Percentiles rank a stretch among this genome's conserved stretches.
Conservation (phyloP, 441 rosid species). For the Gossypium schwendimanii region DNA sequence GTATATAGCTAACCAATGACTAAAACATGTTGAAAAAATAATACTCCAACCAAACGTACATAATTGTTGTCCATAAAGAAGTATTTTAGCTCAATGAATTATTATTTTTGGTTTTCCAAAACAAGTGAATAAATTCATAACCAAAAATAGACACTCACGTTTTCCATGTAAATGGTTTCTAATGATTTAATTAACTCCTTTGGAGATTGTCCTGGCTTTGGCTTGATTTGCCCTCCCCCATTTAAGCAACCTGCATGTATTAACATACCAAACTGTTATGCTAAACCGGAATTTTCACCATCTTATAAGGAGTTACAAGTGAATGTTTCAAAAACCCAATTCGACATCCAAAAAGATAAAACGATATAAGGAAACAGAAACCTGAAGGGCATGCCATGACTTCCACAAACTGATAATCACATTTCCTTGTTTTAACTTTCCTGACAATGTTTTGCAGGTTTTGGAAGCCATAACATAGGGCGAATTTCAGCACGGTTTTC, state of each 20-base stretch:
- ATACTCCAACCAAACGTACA: too few relatives aligned
- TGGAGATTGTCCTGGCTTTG: slow-evolving; percentile 73
- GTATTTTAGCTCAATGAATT: neutral
- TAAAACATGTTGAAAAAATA: too few relatives aligned
- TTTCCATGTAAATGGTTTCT: slow-evolving; percentile 59
- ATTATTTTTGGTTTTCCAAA: neutral
- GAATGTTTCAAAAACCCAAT: neutral
- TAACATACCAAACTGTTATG: neutral
- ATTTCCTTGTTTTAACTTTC: slow-evolving; percentile 57
- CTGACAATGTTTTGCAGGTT: slow-evolving; percentile 89
- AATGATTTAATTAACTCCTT: slow-evolving; percentile 60
- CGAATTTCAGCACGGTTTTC: slow-evolving; percentile 62
- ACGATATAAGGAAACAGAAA: slow-evolving; percentile 7
- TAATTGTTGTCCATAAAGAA: neutral
- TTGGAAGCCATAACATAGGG: slow-evolving; percentile 82
- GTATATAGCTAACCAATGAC: too few relatives aligned
- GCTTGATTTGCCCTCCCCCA: slow-evolving; percentile 94
- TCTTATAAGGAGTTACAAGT: neutral
- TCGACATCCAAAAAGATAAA: neutral
- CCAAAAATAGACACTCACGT: slow-evolving; percentile 39
- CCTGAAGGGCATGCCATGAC: slow-evolving; percentile 99
- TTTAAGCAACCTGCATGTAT: slow-evolving; percentile 63
- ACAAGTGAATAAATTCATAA: neutral
- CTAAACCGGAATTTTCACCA: neutral
- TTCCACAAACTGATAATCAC: slow-evolving; percentile 91